phyloP scores from a whole-genome alignment of 1,284 basidiomycete genomes.

The Schizophyllum amplum region DNA sequence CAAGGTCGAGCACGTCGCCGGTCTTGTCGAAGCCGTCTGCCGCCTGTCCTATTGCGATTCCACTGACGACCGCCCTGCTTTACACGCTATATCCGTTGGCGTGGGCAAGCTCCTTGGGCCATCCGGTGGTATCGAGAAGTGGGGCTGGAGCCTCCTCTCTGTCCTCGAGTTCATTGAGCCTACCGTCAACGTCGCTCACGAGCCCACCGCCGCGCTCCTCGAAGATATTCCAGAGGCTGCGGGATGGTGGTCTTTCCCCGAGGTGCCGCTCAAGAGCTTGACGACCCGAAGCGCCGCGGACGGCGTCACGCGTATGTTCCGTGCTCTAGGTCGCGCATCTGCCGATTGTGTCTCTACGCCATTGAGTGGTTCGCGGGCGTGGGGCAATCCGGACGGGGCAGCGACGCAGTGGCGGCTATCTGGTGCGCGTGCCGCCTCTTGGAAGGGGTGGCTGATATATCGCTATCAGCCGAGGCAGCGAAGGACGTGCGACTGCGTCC shows the following conservation, averaged over 20 bases:
- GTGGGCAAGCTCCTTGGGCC: conserved; percentile 72
- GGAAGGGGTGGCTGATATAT: conserved; percentile 55
- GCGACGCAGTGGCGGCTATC: conserved; percentile 60
- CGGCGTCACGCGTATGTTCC: conserved; percentile 63
- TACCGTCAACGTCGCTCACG: conserved; percentile 36
- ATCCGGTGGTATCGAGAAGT: conserved; percentile 76
- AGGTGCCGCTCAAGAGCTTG: conserved; percentile 52
- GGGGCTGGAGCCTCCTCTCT: conserved; percentile 78
- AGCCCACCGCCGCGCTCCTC: conserved; percentile 47
- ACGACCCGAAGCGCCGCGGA: conserved; percentile 46
- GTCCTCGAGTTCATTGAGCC: conserved; percentile 67
- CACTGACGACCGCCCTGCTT: conserved; percentile 29
- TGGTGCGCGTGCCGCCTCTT: conserved; percentile 76
- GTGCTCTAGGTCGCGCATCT: conserved; percentile 59
- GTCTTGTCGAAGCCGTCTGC: conserved; percentile 66
- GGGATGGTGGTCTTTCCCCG: conserved; percentile 42
- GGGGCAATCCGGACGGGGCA: conserved; percentile 37
- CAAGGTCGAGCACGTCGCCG: conserved; percentile 60
- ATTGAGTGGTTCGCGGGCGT: conserved; percentile 77
- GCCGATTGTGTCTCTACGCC: conserved; percentile 64
- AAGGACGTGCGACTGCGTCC: neutral
- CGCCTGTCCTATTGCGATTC: conserved; percentile 63
- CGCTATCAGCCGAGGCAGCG: conserved; percentile 18
- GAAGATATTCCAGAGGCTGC: conserved; percentile 33
- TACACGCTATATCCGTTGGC: conserved; percentile 40